Evolutionary conservation across 2,329 filamentous ascomycete genomes (phyloP), one percentile per base, ranked within the genome.

Genomic region (Microsporum ferrugineum): DNA sequence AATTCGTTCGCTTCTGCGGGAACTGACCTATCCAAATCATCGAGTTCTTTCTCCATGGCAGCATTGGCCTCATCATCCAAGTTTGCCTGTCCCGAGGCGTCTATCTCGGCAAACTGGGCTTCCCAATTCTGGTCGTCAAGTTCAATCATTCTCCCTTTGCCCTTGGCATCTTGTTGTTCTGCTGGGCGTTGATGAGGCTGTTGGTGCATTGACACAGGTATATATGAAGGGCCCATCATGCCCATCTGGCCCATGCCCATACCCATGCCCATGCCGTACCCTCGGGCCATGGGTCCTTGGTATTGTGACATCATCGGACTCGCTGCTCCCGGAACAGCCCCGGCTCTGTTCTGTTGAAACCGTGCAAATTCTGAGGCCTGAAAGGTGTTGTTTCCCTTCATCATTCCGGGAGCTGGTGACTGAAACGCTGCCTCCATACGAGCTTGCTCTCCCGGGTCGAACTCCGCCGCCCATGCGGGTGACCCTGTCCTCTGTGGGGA

Each of bases 91-190:
- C 80, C 78, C 43, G 76, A 76, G 12, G 76, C 77, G 72, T 92
- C 89, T 71, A 96, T 86, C 74, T 94, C 85, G 61, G 90, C 88
- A 73, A 99, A 99, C 73, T 97, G 91, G 68, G 91, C 89, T 75
- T 97, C 92, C 94, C 94, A 97, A 71, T 95, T 88, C 70, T 87
- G 80, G 68, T 99, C 92, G 71, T 96, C 90, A 29, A 97, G 82
- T 77, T 97, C 94, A 10, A 97, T 87, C 77, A 97, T 83, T 39
- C 82, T 78, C 4, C 78, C 84, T 75, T 95, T 95, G 43, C 88
- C 91, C 73, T 97, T 97, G 62, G 88, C 89, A 73, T 91, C 74
- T 49, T 78, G 76, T 62, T 75, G 70, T 39, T 74, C 74, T 47
- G 74, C 71, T 39, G 68, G 68, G 29, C 72, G 74, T 61, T 67